Conservation (phyloP, 116 monocot genomes). For the Thalassia testudinum region DNA sequence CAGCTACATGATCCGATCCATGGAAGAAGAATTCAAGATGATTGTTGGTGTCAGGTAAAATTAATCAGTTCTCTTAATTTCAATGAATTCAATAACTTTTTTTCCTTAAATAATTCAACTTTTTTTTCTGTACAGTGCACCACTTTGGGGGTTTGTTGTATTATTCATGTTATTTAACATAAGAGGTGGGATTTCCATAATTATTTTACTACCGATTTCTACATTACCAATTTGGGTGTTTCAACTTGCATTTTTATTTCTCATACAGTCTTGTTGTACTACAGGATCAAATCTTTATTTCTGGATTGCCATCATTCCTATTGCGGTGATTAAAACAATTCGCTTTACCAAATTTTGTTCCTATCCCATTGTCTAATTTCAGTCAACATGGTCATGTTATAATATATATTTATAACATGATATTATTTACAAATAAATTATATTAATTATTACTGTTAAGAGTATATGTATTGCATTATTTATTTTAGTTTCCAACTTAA, state of each 20-base stretch:
- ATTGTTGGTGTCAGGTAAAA: constrained; percentile 91
- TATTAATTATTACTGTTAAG: too few relatives aligned
- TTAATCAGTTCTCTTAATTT: background rate
- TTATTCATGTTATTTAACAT: constrained; percentile 86
- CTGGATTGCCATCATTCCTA: constrained; percentile 87
- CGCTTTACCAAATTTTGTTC: too few relatives aligned
- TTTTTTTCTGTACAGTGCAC: constrained; percentile 30
- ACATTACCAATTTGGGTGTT: too few relatives aligned
- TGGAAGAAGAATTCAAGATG: constrained; percentile 94
- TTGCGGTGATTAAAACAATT: too few relatives aligned
- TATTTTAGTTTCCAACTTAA: too few relatives aligned
- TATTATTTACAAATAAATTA: too few relatives aligned
- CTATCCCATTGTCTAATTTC: too few relatives aligned
- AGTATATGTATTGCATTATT: too few relatives aligned
- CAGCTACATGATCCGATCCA: constrained; percentile 93
- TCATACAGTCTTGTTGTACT: background rate
- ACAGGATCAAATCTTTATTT: constrained; percentile 89
- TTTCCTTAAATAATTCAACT: background rate
- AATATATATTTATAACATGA: too few relatives aligned
- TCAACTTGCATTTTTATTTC: too few relatives aligned
- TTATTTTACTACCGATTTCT: too few relatives aligned
- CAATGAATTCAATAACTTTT: background rate
- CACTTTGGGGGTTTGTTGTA: constrained; percentile 78
- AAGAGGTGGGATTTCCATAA: constrained; percentile 33
- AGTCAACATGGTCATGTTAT: too few relatives aligned